Evolutionary conservation across 163 green algal genomes (phyloP), one percentile per base, ranked within the genome.

Genomic region (Chlorella variabilis): DNA sequence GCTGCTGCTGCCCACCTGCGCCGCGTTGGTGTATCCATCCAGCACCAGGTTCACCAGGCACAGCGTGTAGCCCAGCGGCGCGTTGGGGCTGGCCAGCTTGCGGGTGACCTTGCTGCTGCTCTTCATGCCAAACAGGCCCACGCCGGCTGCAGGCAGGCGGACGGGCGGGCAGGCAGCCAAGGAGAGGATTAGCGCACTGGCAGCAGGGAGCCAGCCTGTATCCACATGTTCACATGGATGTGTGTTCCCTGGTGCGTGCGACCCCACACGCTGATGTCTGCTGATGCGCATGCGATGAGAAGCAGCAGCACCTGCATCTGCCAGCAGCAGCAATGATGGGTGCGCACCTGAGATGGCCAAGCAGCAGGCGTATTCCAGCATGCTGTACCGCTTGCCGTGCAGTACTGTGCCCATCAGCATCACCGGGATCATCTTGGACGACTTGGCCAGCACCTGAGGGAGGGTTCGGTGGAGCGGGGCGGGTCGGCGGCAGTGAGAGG

Each of bases 401-500:
- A 99, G 85, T 4, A 99, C 27, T 2, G 91, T 94, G 27, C 96
- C 97, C 84, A 97, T 93, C 0, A 98, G n/a, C 97, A 99, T 99
- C 25, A 99, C 96, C 0, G 96, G 96, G 4, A 99, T 95, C 96
- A 99, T 98, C 88, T 99, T 99, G 86, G 93, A 98, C 29, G 94
- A 98, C 89, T 99, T 99, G 45, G 94, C 95, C 29, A 99, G 90
- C 70, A 98, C 96, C 90, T 98, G 92, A 39, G 18, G 29, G n/a
- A n/a, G n/a, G n/a, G n/a, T 34, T 1, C 0, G 20, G 5, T 2
- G 25, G 33, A 18, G n/a, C n/a, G n/a, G n/a, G n/a, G n/a, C n/a
- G n/a, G n/a, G n/a, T n/a, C n/a, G n/a, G n/a, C n/a, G n/a, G n/a
- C n/a, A 71, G 38, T 34, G 63, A 48, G 39, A 54, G 36, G 33